A percentile compares a stretch with the other conserved stretches of the same genome.
phyloP scores from a whole-genome alignment of 2,329 filamentous ascomycete species.

The Myotisia sp. region DNA sequence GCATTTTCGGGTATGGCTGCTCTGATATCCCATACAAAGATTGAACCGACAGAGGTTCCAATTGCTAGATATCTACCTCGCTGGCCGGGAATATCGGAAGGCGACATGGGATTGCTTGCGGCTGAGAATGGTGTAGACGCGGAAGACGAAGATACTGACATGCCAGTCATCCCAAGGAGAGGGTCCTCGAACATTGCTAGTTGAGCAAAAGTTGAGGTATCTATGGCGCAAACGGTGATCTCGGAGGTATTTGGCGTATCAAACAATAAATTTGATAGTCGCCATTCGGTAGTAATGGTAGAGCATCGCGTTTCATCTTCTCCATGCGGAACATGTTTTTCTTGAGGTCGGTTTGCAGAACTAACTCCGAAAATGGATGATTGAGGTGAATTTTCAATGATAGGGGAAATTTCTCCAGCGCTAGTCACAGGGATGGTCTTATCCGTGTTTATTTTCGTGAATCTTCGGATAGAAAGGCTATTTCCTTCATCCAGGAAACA shows the following conservation, averaged over 20 bases:
- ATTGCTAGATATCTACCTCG: conserved; percentile 66
- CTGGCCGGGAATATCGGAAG: conserved; percentile 63
- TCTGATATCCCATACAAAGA: conserved; percentile 76
- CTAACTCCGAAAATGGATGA: conserved; percentile 40
- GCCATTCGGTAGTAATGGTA: conserved; percentile 48
- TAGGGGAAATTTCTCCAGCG: conserved; percentile 12
- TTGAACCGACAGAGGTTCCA: conserved; percentile 62
- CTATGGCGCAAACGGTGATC: conserved; percentile 57
- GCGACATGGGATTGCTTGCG: conserved; percentile 28
- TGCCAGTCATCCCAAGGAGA: conserved; percentile 44
- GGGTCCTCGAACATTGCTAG: conserved; percentile 67
- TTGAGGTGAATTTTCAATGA: conserved; percentile 13
- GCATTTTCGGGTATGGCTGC: conserved; percentile 43
- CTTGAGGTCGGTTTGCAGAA: neutral
- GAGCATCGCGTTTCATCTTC: conserved; percentile 6
- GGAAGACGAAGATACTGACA: conserved; percentile 40
- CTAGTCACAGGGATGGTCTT: conserved; percentile 12
- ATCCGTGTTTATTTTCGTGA: conserved; percentile 39
- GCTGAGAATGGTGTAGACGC: conserved; percentile 40
- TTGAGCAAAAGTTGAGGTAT: conserved; percentile 58
- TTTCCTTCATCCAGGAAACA: conserved; percentile 53
- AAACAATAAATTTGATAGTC: conserved; percentile 46
- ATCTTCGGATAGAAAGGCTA: conserved; percentile 41
- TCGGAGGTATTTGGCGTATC: conserved; percentile 45
- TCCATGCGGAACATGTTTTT: neutral